Evolutionary conservation across 2,329 filamentous ascomycete species (phyloP).

Genomic region (Bisporella sp.): DNA sequence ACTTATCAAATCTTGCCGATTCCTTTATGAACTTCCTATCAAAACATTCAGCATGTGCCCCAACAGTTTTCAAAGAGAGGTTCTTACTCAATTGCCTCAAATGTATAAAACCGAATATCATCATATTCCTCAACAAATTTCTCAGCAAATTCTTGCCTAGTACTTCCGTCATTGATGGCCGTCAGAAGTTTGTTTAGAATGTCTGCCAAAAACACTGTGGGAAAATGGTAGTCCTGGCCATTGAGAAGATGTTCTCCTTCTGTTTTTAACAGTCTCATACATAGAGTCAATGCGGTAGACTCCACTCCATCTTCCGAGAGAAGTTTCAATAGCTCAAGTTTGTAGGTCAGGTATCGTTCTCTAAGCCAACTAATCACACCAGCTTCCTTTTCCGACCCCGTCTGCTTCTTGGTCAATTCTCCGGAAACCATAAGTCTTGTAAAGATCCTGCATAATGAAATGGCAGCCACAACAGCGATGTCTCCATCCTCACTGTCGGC

Average conservation of each 20-base stretch:
- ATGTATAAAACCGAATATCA: constrained; percentile 79
- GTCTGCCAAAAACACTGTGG: constrained; percentile 55
- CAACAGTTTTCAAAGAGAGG: neutral
- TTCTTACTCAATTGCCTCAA: constrained; percentile 63
- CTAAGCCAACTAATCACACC: constrained; percentile 75
- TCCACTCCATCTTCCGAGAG: constrained; percentile 58
- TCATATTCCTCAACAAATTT: constrained; percentile 76
- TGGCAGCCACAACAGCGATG: constrained; percentile 59
- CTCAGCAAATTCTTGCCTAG: constrained; percentile 66
- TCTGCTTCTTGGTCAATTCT: constrained; percentile 57
- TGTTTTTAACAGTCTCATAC: constrained; percentile 79
- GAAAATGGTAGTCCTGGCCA: constrained; percentile 62
- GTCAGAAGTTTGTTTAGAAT: constrained; percentile 58
- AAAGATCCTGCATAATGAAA: constrained; percentile 83
- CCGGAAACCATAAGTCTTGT: constrained; percentile 72
- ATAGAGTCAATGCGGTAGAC: constrained; percentile 65
- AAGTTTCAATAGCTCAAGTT: constrained; percentile 51
- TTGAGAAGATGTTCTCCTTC: constrained; percentile 59
- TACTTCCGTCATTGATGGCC: constrained; percentile 46
- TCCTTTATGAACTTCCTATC: constrained; percentile 28
- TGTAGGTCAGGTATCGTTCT: constrained; percentile 66
- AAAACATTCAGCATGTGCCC: constrained; percentile 7
- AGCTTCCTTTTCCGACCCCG: constrained; percentile 63
- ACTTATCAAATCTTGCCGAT: constrained; percentile 19
- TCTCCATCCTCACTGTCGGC: constrained; percentile 43